Base-by-base conservation (phyloP, 2,329 filamentous ascomycete genomes). In the Colletotrichum incanum region DNA sequence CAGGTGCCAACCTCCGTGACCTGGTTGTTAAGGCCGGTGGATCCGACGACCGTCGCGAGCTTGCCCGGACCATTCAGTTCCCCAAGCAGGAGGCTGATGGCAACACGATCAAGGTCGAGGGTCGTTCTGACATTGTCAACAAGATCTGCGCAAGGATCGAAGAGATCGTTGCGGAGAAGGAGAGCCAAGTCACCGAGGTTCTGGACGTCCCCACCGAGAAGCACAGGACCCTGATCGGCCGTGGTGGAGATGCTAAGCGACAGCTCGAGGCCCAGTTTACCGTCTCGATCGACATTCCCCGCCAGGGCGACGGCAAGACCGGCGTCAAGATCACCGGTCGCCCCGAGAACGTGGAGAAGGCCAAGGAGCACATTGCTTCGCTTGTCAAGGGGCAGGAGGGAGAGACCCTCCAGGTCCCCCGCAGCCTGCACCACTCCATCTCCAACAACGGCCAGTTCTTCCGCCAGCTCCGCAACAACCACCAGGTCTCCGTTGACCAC, bases 381-480 rank as follows among this genome's bases (percentile, higher is more conserved):
- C 84, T 98, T 64, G 88, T 95, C 74, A 96, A 97, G 86, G 92
- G 95, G 76, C 93, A 96, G 79, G 92, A 96, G 80, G 94, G 94
- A 73, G 94, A 96, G 86, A 96, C 93, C 0, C 83, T 98, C n/a
- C 88, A 93, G 76, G 89, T 99, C 11, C 96, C 96, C 14, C 90
- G 92, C 72, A 90, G 92, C 76, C 86, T 96, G 72, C 96, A 99
- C 85, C 94, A 98, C 80, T 84, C 88, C 72, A 89, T 99, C 76
- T 90, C 94, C 64, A 96, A 98, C 80, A 95, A 96, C 75, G 96
- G 96, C 1, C 92, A 95, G 77, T 93, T 98, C 85, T 98, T 98
- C 93, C 94, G 96, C 75, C 93, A 91, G 77, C 91, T 99, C 52
- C 92, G 93, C 75, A 95, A 91, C 82, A 93, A 98, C 79, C 89